Percentiles rank a stretch among this genome's conserved stretches.
phyloP scores from a whole-genome alignment of 2,329 filamentous ascomycete genomes.

The Leptographium flavum region DNA sequence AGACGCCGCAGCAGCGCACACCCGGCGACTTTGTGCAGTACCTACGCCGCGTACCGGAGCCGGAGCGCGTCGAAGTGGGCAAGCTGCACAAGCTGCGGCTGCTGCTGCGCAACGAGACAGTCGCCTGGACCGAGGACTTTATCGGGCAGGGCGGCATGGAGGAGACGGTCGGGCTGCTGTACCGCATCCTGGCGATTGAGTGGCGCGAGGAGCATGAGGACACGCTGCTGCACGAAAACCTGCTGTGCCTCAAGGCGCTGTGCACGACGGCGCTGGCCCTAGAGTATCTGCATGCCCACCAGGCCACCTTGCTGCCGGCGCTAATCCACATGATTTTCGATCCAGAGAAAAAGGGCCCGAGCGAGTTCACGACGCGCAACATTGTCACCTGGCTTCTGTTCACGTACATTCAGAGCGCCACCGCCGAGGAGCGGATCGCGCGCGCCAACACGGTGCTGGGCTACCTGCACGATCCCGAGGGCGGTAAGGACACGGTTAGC shows the following conservation, averaged over 20 bases:
- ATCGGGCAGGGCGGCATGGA: slow-evolving; percentile 83
- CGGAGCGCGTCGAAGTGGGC: slow-evolving; percentile 78
- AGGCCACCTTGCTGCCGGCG: slow-evolving; percentile 69
- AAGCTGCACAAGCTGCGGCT: slow-evolving; percentile 87
- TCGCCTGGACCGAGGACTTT: slow-evolving; percentile 89
- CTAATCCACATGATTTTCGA: slow-evolving; percentile 85
- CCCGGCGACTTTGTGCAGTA: slow-evolving; percentile 81
- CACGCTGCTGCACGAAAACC: slow-evolving; percentile 74
- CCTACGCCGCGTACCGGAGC: slow-evolving; percentile 65
- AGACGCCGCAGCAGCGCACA: slow-evolving; percentile 57
- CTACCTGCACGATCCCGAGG: slow-evolving; percentile 68
- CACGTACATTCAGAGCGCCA: slow-evolving; percentile 63
- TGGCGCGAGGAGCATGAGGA: slow-evolving; percentile 98
- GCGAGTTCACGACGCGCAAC: slow-evolving; percentile 85
- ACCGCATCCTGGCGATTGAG: slow-evolving; percentile 88
- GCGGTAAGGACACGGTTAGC: slow-evolving; percentile 61
- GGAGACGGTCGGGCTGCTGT: slow-evolving; percentile 72
- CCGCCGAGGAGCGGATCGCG: slow-evolving; percentile 43
- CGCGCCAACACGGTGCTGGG: slow-evolving; percentile 61
- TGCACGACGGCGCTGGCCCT: slow-evolving; percentile 83
- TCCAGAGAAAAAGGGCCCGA: slow-evolving; percentile 94
- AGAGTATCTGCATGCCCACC: slow-evolving; percentile 66
- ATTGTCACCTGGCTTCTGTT: slow-evolving; percentile 84
- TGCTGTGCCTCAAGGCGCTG: slow-evolving; percentile 86
- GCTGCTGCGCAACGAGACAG: slow-evolving; percentile 83